A percentile compares a stretch with the other conserved stretches of the same genome.
phyloP scores from a whole-genome alignment of 768 basidiomycete species.

The Arthromyces matolae region DNA sequence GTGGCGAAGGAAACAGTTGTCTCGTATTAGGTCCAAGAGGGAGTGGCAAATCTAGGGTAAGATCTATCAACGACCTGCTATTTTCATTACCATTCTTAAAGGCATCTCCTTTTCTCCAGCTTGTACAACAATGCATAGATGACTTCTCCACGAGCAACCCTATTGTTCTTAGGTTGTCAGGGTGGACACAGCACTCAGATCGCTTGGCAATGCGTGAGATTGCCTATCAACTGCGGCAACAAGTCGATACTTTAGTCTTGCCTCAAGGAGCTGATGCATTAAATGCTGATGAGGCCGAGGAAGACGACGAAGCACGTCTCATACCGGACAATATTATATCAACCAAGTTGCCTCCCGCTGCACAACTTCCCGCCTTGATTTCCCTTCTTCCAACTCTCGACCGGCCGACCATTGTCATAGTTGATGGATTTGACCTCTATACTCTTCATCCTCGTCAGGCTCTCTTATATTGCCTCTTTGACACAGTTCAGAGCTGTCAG shows the following conservation, averaged over 20 bases:
- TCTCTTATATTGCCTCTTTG: slow-evolving; percentile 90
- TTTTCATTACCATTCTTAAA: background rate
- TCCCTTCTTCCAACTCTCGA: slow-evolving; percentile 74
- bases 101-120: slow-evolving; percentile 32
- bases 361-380: slow-evolving; percentile 72
- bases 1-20: slow-evolving; percentile 94
- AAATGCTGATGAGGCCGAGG: slow-evolving; percentile 24
- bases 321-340: slow-evolving; percentile 36
- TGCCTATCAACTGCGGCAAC: slow-evolving; percentile 74
- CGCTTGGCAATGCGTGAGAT: slow-evolving; percentile 90
- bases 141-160: slow-evolving; percentile 42
- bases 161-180: slow-evolving; percentile 79
- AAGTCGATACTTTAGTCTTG: slow-evolving; percentile 64
- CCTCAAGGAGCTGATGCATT: slow-evolving; percentile 35
- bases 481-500: slow-evolving; percentile 86
- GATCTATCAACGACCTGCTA: slow-evolving; percentile 16
- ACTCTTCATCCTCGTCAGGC: slow-evolving; percentile 89
- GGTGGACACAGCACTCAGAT: slow-evolving; percentile 82
- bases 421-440: slow-evolving; percentile 94
- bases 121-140: slow-evolving; percentile 56
- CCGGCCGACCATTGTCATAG: slow-evolving; percentile 75
- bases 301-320: slow-evolving; percentile 42
- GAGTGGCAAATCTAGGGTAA: slow-evolving; percentile 80
- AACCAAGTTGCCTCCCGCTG: slow-evolving; percentile 46
- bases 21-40: slow-evolving; percentile 81